A percentile compares a stretch with the other conserved stretches of the same genome.
These are phyloP conservation scores for Phoenix dactylifera DNA, from an alignment of 176 grass and related monocot genomes.

Conservation along the genomic window DNA sequence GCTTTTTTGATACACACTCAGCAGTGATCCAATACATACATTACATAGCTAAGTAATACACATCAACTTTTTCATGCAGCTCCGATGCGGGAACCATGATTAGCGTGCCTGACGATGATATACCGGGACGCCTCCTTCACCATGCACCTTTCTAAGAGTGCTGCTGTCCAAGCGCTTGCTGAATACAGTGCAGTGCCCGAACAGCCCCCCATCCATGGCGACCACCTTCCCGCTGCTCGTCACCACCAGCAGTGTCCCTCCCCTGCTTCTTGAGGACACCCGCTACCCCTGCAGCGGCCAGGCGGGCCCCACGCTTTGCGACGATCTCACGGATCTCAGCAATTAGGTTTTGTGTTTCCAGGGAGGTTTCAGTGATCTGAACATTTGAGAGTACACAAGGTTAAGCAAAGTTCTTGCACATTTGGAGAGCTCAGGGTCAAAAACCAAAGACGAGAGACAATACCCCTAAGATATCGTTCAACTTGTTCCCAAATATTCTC, in stretches of 20 bases:
- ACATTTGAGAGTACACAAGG: background rate
- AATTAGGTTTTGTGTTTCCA: constrained; percentile 3
- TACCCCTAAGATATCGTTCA: constrained; percentile 14
- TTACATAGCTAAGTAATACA: too few relatives aligned
- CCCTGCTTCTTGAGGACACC: constrained; percentile 13
- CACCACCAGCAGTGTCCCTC: background rate
- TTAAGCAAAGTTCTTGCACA: too few relatives aligned
- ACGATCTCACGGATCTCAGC: constrained; percentile 1
- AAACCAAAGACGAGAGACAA: too few relatives aligned
- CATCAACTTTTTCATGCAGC: too few relatives aligned
- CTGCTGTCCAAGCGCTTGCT: background rate
- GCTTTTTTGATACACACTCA: too few relatives aligned
- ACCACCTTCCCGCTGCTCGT: background rate
- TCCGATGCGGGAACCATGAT: constrained; percentile 7
- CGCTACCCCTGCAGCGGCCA: constrained; percentile 16
- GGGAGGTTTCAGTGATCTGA: background rate
- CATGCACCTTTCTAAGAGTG: constrained; percentile 6
- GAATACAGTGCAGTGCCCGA: constrained; percentile 1
- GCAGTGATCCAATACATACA: too few relatives aligned
- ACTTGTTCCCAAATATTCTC: background rate
- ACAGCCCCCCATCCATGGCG: constrained; percentile 2
- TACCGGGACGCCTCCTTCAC: background rate
- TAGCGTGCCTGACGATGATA: constrained; percentile 7
- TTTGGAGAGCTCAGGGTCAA: too few relatives aligned
- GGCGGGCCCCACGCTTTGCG: background rate